Conservation (phyloP, 306 rosid species). For the Trichosanthes cucumerina region DNA sequence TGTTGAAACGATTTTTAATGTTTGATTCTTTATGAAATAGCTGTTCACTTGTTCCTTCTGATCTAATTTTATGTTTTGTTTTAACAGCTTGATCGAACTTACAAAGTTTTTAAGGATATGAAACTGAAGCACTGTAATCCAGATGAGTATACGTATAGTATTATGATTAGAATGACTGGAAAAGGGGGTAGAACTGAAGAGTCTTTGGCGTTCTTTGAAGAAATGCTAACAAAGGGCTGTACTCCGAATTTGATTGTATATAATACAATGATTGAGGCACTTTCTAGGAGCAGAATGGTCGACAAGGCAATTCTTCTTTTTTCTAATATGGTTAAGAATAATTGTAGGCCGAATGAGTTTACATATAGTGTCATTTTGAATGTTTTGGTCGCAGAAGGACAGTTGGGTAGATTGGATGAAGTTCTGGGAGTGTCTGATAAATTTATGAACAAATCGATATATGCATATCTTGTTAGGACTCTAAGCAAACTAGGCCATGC, state of each 20-base stretch:
- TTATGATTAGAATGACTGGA: constrained; percentile 88
- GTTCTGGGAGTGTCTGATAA: constrained; percentile 51
- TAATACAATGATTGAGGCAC: constrained; percentile 78
- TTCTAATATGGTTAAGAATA: constrained; percentile 61
- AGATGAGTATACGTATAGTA: constrained; percentile 70
- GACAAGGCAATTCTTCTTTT: constrained; percentile 63
- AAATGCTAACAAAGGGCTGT: constrained; percentile 53
- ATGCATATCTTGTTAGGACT: constrained; percentile 66
- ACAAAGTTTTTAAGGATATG: constrained; percentile 78
- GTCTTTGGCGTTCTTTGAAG: constrained; percentile 44
- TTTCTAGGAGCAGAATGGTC: constrained; percentile 63
- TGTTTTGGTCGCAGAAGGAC: constrained; percentile 64
- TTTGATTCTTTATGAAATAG: not conserved
- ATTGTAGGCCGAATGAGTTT: constrained; percentile 75
- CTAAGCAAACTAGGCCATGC: constrained; percentile 71
- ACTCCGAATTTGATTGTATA: constrained; percentile 53
- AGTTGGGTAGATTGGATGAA: constrained; percentile 55
- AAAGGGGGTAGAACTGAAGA: constrained; percentile 49
- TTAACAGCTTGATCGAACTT: constrained; percentile 60
- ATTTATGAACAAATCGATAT: constrained; percentile 45
- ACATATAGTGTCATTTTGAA: constrained; percentile 62
- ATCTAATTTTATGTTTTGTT: not conserved
- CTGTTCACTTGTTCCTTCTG: not conserved
- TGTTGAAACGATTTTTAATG: not conserved
- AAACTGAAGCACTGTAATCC: constrained; percentile 72